A percentile compares a stretch with the other conserved stretches of the same genome.
phyloP scores from a whole-genome alignment of 805 yeast genomes.

The Tetrapisispora taiwanensis region DNA sequence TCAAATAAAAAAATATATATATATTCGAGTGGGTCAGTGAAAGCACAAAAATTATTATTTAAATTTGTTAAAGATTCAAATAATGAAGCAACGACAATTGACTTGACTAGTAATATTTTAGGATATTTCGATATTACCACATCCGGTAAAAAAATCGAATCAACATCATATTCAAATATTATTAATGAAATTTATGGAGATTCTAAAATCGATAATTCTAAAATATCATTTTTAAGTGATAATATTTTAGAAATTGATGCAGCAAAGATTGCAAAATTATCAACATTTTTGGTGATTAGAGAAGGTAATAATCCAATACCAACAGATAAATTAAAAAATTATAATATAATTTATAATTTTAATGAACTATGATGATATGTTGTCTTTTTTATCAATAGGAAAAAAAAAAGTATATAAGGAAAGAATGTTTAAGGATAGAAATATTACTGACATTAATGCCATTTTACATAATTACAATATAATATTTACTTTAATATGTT shows the following conservation, averaged over 20 bases:
- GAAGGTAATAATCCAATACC: constrained; percentile 40
- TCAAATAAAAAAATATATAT: constrained; percentile 41
- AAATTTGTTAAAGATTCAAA: constrained; percentile 42
- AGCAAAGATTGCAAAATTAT: constrained; percentile 54
- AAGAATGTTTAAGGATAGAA: not conserved
- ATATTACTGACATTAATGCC: too few relatives aligned
- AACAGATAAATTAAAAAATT: not conserved
- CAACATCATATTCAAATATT: constrained; percentile 50
- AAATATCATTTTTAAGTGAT: constrained; percentile 60
- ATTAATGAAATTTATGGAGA: constrained; percentile 19
- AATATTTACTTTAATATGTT: too few relatives aligned
- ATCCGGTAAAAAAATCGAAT: constrained; percentile 60
- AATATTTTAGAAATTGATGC: constrained; percentile 70
- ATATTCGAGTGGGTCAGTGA: constrained; percentile 82
- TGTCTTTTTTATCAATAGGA: too few relatives aligned
- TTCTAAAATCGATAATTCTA: not conserved
- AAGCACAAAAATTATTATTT: constrained; percentile 76
- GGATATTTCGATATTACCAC: constrained; percentile 84
- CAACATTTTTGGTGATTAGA: constrained; percentile 48
- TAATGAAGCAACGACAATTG: constrained; percentile 24
- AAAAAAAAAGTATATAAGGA: too few relatives aligned
- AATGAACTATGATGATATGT: not conserved
- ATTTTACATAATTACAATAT: too few relatives aligned
- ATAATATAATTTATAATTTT: not conserved
- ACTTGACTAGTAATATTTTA: constrained; percentile 42